These are phyloP conservation scores for Tripterygium wilfordii DNA, from an alignment of 177 flowering plant species.

Conservation along the genomic window DNA sequence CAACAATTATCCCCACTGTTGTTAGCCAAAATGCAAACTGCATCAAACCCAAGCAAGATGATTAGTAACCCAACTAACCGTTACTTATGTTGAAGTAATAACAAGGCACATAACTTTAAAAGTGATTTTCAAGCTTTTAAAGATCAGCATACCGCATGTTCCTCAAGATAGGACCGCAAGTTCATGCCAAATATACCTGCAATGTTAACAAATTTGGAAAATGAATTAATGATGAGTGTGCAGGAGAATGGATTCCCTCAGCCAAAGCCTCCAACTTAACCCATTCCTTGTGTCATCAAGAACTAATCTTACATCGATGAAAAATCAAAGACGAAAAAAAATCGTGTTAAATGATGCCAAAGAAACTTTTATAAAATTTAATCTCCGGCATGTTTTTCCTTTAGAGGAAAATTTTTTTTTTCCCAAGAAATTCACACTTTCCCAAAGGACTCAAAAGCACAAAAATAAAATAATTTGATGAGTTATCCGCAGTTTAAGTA, in stretches of 20 bases:
- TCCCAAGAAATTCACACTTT: too few relatives aligned
- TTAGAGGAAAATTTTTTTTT: too few relatives aligned
- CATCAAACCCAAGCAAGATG: conserved; percentile 11
- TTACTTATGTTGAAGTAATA: not conserved
- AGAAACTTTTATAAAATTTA: too few relatives aligned
- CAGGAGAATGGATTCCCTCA: not conserved
- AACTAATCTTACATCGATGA: too few relatives aligned
- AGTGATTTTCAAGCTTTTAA: not conserved
- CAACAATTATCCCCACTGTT: conserved; percentile 74
- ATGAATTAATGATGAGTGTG: not conserved
- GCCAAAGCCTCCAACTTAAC: not conserved
- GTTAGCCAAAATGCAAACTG: conserved; percentile 98
- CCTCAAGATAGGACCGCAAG: conserved; percentile 89
- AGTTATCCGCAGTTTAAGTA: too few relatives aligned
- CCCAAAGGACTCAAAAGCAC: too few relatives aligned
- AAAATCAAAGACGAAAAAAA: too few relatives aligned
- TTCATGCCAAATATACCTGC: conserved; percentile 99
- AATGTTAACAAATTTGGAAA: conserved; percentile 10
- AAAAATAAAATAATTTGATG: too few relatives aligned
- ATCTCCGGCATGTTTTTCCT: too few relatives aligned
- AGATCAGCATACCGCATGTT: conserved; percentile 59
- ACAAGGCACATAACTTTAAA: not conserved
- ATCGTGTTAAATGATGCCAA: too few relatives aligned
- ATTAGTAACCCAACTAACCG: not conserved
- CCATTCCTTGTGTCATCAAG: not conserved